phyloP scores from a whole-genome alignment of 257 asterid genomes.

The Primulina eburnea region DNA sequence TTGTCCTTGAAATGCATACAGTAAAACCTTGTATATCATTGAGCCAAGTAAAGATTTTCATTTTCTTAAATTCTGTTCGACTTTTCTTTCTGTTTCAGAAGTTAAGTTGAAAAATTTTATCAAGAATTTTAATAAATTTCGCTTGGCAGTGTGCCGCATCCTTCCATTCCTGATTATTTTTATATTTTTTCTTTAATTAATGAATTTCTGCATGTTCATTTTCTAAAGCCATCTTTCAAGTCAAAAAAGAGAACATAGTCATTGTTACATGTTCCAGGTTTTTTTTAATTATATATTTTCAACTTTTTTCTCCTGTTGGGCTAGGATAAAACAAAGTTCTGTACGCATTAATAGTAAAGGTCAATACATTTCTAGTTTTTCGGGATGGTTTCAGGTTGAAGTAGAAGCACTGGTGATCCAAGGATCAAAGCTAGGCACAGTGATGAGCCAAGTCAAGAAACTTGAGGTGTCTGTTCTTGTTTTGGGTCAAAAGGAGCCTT shows the following conservation, averaged over 20 bases:
- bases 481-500: slow-evolving; percentile 66
- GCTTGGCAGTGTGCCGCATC: neutral
- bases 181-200: neutral
- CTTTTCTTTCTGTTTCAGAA: too few species aligned
- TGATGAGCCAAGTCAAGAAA: slow-evolving; percentile 84
- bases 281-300: slow-evolving; percentile 3
- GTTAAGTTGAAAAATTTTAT: too few species aligned
- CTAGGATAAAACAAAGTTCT: neutral
- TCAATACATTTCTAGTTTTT: neutral
- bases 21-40: too few species aligned
- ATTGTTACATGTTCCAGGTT: slow-evolving; percentile 24
- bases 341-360: neutral
- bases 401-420: slow-evolving; percentile 84
- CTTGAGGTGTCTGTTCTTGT: slow-evolving; percentile 92
- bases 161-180: neutral
- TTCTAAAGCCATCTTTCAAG: slow-evolving; percentile 1
- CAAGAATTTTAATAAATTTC: too few species aligned
- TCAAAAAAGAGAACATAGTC: slow-evolving; percentile 18
- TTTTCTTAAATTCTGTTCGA: too few species aligned
- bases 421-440: slow-evolving; percentile 78
- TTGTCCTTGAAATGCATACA: too few species aligned
- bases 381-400: slow-evolving; percentile 52
- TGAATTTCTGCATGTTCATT: neutral
- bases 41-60: too few species aligned
- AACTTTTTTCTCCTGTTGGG: neutral